Conservation (phyloP, 176 grass and related monocot genomes). For the Zea luxurians region DNA sequence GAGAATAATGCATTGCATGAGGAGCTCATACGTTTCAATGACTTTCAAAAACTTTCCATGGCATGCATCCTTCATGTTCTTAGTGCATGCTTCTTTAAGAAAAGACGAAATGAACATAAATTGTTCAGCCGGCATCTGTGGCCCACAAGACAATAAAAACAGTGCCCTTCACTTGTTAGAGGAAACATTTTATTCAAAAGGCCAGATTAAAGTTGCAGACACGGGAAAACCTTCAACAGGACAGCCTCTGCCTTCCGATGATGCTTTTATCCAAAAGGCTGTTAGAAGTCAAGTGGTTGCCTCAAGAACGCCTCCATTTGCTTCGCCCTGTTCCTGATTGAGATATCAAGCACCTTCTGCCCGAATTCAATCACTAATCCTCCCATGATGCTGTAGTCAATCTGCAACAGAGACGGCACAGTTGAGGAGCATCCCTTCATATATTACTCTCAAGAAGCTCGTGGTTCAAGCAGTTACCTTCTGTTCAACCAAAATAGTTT, state of each 20-base stretch:
- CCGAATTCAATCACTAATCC: slow-evolving; percentile 82
- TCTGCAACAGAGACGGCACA: slow-evolving; percentile 47
- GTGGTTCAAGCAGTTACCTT: slow-evolving; percentile 59
- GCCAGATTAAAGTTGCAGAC: slow-evolving; percentile 44
- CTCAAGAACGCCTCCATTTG: slow-evolving; percentile 93
- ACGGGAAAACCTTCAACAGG: slow-evolving; percentile 31
- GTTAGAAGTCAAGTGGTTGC: slow-evolving; percentile 71
- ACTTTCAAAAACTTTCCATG: slow-evolving; percentile 29
- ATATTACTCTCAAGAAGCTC: slow-evolving; percentile 3
- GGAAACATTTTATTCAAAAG: slow-evolving; percentile 57
- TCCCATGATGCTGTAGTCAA: slow-evolving; percentile 86
- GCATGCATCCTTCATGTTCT: slow-evolving; percentile 31
- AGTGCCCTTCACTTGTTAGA: slow-evolving; percentile 38
- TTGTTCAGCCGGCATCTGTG: slow-evolving; percentile 31
- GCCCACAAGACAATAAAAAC: slow-evolving; percentile 40
- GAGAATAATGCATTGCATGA: background rate
- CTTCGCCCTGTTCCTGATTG: slow-evolving; percentile 88
- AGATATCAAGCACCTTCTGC: slow-evolving; percentile 87
- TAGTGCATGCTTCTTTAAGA: slow-evolving; percentile 12
- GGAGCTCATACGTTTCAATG: slow-evolving; percentile 13
- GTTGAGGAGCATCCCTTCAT: background rate
- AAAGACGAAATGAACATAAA: slow-evolving; percentile 38
- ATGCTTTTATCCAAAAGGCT: slow-evolving; percentile 28
- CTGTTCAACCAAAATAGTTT: slow-evolving; percentile 76
- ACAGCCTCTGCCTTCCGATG: slow-evolving; percentile 20